phyloP scores from a whole-genome alignment of 805 yeast species.

The Tetrapisispora namnaoensis region DNA sequence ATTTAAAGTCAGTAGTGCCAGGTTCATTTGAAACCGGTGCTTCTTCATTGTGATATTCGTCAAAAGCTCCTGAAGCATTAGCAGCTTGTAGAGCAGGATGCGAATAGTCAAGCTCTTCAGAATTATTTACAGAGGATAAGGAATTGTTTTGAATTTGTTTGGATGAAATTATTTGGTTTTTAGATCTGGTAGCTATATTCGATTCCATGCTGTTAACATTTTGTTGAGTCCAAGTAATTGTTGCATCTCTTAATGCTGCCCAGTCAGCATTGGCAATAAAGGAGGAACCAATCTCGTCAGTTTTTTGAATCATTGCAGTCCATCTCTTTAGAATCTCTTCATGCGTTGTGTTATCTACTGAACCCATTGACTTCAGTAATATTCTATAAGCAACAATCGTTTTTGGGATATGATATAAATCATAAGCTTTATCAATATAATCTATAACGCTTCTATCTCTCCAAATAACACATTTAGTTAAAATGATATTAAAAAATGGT shows the following conservation, averaged over 20 bases:
- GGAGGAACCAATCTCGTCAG: slow-evolving; percentile 42
- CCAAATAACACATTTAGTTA: slow-evolving; percentile 61
- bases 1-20: background rate
- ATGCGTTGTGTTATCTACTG: slow-evolving; percentile 41
- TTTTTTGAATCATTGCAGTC: slow-evolving; percentile 42
- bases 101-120: slow-evolving; percentile 8
- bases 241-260: slow-evolving; percentile 75
- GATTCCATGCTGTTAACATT: slow-evolving; percentile 8
- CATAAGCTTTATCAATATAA: slow-evolving; percentile 52
- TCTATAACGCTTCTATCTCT: slow-evolving; percentile 53
- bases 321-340: slow-evolving; percentile 48
- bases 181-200: background rate
- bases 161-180: background rate
- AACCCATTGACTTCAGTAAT: slow-evolving; percentile 61
- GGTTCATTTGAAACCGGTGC: slow-evolving; percentile 2
- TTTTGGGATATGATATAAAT: slow-evolving; percentile 44
- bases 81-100: slow-evolving; percentile 32
- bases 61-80: slow-evolving; percentile 32
- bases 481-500: slow-evolving; percentile 69
- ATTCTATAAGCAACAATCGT: slow-evolving; percentile 68
- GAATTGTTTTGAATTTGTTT: background rate
- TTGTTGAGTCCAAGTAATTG: slow-evolving; percentile 34
- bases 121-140: background rate
- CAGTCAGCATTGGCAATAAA: slow-evolving; percentile 78
- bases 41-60: slow-evolving; percentile 15